Conservation (phyloP, 1,139 yeast genomes). For the Sugiyamaella novakii region DNA sequence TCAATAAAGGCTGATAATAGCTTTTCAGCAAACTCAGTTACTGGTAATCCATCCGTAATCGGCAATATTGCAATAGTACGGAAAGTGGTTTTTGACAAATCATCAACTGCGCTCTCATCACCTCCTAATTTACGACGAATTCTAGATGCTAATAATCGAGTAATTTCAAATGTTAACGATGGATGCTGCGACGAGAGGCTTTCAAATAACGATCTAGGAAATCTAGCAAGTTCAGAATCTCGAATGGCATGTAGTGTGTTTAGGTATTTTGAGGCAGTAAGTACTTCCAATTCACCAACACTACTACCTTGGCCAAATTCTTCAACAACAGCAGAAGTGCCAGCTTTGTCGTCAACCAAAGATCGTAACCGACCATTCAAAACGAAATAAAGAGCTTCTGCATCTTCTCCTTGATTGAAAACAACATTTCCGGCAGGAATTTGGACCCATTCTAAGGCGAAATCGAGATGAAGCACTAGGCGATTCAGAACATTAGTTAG, state of each 20-base stretch:
- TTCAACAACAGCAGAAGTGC: conserved; percentile 51
- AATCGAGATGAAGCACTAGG: conserved; percentile 74
- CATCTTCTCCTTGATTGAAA: conserved; percentile 80
- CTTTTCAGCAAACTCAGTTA: conserved; percentile 76
- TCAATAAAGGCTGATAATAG: conserved; percentile 68
- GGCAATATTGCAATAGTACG: conserved; percentile 87
- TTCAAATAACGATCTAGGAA: conserved; percentile 87
- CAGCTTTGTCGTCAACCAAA: conserved; percentile 44
- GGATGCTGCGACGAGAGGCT: conserved; percentile 83
- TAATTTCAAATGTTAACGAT: conserved; percentile 84
- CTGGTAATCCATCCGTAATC: conserved; percentile 76
- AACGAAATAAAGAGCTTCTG: conserved; percentile 91
- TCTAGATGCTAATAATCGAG: conserved; percentile 81
- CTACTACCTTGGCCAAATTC: conserved; percentile 96
- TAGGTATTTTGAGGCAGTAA: conserved; percentile 77
- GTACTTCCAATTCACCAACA: conserved; percentile 91
- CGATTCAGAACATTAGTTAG: conserved; percentile 67
- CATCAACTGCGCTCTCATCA: conserved; percentile 20
- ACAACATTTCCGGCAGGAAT: conserved; percentile 80
- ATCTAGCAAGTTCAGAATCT: conserved; percentile 90
- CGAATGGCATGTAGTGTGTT: conserved; percentile 82
- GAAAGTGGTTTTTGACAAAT: conserved; percentile 48
- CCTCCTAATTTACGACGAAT: conserved; percentile 43
- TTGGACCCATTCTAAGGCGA: conserved; percentile 94
- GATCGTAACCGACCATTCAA: conserved; percentile 87